These are phyloP conservation scores for Rhynchospora breviuscula DNA, from an alignment of 176 grass and related monocot genomes.

Conservation along the genomic window DNA sequence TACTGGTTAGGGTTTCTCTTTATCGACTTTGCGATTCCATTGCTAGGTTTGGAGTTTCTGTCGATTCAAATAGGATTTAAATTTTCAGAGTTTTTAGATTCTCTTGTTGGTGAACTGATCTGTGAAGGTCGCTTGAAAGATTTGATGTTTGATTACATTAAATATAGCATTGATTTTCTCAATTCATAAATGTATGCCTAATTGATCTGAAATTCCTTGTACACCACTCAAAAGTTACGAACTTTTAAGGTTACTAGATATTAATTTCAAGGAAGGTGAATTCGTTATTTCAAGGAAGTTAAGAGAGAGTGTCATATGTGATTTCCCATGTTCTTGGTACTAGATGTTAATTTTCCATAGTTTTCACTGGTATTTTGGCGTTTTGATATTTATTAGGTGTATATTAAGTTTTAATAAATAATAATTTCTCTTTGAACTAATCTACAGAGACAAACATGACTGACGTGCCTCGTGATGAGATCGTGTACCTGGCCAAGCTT, in stretches of 20 bases:
- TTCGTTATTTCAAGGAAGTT: not conserved
- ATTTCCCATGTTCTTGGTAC: not conserved
- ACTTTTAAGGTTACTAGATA: no score
- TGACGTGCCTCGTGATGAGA: slow-evolving; percentile 44
- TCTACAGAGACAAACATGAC: not conserved
- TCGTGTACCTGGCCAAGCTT: slow-evolving; percentile 93
- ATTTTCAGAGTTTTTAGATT: not conserved
- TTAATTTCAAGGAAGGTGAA: not conserved
- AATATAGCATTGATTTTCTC: not conserved
- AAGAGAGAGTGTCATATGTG: not conserved
- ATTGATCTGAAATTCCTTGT: not conserved
- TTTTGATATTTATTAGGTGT: not conserved
- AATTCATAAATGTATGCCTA: not conserved
- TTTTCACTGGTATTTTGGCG: not conserved
- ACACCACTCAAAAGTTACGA: not conserved
- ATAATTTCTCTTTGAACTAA: not conserved
- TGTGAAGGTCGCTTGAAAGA: not conserved
- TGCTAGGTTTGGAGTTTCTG: not conserved
- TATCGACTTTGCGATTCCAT: not conserved
- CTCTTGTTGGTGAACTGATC: not conserved
- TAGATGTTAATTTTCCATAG: not conserved
- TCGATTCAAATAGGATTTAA: not conserved
- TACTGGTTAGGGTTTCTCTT: slow-evolving; percentile 9
- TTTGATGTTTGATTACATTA: not conserved
- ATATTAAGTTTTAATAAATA: not conserved